Percentiles rank a stretch among this genome's conserved stretches.
Conservation (phyloP, 2,329 filamentous ascomycete species). For the Neocucurbitaria cava region DNA sequence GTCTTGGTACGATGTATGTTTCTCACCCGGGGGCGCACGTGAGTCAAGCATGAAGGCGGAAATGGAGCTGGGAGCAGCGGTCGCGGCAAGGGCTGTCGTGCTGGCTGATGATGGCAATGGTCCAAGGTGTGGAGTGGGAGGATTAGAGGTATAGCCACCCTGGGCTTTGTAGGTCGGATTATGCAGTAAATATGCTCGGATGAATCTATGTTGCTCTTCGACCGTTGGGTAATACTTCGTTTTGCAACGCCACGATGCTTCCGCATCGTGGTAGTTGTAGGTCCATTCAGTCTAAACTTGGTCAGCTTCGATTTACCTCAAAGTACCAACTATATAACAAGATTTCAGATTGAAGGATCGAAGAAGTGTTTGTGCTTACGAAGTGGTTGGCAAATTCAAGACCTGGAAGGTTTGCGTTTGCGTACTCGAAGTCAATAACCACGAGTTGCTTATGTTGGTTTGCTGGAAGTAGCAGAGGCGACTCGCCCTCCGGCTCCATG, state of each 20-base stretch:
- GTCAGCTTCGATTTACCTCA: conserved; percentile 3
- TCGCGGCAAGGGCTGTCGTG: conserved; percentile 41
- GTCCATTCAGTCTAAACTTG: conserved; percentile 79
- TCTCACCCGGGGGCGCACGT: conserved; percentile 44
- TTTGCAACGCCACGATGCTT: conserved; percentile 71
- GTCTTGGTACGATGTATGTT: conserved; percentile 30
- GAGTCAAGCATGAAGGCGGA: conserved; percentile 79
- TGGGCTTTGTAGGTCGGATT: conserved; percentile 69
- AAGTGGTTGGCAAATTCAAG: conserved; percentile 98
- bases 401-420: conserved; percentile 84
- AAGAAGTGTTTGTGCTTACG: conserved; percentile 53
- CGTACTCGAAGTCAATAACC: conserved; percentile 98
- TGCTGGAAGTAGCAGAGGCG: conserved; percentile 83
- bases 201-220: conserved; percentile 84
- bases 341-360: conserved; percentile 6
- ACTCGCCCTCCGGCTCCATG: conserved; percentile 72
- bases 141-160: conserved; percentile 60
- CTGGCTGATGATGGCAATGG: conserved; percentile 42
- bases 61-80: conserved; percentile 49
- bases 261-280: conserved; percentile 90
- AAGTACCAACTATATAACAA: background rate
- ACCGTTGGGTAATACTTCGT: conserved; percentile 74
- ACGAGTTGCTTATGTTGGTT: conserved; percentile 96
- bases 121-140: conserved; percentile 40
- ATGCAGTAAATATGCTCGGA: conserved; percentile 87